phyloP scores from a whole-genome alignment of 2,329 filamentous ascomycete species.

The Pseudogymnoascus sp. region DNA sequence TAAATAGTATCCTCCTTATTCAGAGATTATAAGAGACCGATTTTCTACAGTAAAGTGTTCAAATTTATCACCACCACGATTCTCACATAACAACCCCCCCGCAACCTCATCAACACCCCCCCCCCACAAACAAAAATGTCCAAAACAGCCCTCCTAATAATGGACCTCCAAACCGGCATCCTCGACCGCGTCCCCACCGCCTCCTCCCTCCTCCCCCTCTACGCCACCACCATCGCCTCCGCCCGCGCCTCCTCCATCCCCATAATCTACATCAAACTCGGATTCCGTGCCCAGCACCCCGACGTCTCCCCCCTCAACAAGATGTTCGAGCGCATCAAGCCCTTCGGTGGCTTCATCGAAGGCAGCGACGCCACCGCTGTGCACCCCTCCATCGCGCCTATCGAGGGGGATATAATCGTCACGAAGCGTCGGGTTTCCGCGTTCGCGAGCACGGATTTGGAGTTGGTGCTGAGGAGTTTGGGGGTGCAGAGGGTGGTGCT shows the following conservation, averaged over 20 bases:
- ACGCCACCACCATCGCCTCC: slow-evolving; percentile 25
- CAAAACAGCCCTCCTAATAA: slow-evolving; percentile 31
- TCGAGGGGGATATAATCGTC: slow-evolving; percentile 28
- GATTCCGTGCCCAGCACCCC: slow-evolving; percentile 31
- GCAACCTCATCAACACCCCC: not conserved
- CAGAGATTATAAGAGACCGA: not conserved
- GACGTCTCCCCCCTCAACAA: slow-evolving; percentile 29
- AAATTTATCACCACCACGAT: not conserved
- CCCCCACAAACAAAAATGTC: slow-evolving; percentile 5
- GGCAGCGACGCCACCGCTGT: slow-evolving; percentile 23
- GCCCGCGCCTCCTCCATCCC: slow-evolving; percentile 19
- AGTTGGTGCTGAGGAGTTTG: slow-evolving; percentile 31
- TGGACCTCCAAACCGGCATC: slow-evolving; percentile 33
- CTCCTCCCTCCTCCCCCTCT: slow-evolving; percentile 23
- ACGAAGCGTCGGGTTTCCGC: slow-evolving; percentile 35
- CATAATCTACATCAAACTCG: slow-evolving; percentile 32
- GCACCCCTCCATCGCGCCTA: slow-evolving; percentile 20
- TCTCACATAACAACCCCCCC: not conserved
- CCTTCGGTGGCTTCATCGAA: slow-evolving; percentile 24
- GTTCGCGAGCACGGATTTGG: slow-evolving; percentile 32
- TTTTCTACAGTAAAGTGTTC: not conserved
- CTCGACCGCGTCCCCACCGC: slow-evolving; percentile 23
- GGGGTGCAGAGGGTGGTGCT: slow-evolving; percentile 30
- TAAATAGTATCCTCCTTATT: not conserved
- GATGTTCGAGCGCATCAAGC: slow-evolving; percentile 20